Evolutionary conservation across 495 filamentous ascomycete genomes (phyloP), one percentile per base, ranked within the genome.

Genomic region (Saxophila tyrrhenica): DNA sequence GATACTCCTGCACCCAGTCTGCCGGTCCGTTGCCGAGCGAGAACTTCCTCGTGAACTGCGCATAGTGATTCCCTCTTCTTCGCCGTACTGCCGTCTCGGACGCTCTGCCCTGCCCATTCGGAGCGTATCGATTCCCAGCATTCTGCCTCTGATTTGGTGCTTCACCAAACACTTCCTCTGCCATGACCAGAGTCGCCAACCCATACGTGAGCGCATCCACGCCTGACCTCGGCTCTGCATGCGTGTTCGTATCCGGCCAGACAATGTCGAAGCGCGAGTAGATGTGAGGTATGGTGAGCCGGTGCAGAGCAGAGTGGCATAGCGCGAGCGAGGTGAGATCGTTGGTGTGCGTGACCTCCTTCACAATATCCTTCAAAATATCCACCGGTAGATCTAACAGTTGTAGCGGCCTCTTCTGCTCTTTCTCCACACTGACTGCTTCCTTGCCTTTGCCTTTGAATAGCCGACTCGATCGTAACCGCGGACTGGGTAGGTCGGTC

Each of bases 261-360:
- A 92, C 84, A 56, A 95, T 95, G 65, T 95, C 87, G 65, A 97
- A 95, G 23, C 87, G 81, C 1, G 86, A 85, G 66, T 97, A 97
- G 62, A 97, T 94, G 51, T 84, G 79, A 10, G 89, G 88, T 16
- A 90, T 84, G 0, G 86, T 81, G 42, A 97, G 74, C 39, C 73
- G 70, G 70, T 95, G 86, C 15, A 97, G 77, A n/a, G 83, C 78
- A 17, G 87, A 90, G 69, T 89, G 87, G 29, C 87, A 87, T 46
- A 89, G 72, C 7, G 89, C 87, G 25, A 95, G 72, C 15, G 87
- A 83, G 0, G 86, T 87, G 49, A 95, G 75, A 64, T 95, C 89
- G 64, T 89, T 94, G 15, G 86, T 91, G 59, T 91, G 82, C 2
- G 85, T 87, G 39, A 95, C 91, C 79, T 95, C 85, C 70, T 89